phyloP scores from a whole-genome alignment of 352 stramenopile genomes.

The Bremia lactucae region DNA sequence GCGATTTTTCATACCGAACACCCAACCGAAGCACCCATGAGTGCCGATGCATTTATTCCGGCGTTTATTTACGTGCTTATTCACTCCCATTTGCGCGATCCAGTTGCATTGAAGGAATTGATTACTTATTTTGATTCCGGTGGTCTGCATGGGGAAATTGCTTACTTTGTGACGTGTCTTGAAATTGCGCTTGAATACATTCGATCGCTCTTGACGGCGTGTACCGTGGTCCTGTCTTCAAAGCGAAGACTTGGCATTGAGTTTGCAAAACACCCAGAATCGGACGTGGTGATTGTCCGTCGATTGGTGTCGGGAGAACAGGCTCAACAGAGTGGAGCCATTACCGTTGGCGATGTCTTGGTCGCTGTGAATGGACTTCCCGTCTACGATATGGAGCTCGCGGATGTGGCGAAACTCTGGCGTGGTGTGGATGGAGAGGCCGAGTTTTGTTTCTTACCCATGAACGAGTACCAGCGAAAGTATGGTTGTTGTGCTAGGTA shows the following conservation, averaged over 20 bases:
- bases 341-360: slow-evolving; percentile 59
- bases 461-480: slow-evolving; percentile 60
- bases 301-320: slow-evolving; percentile 44
- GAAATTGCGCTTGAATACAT: slow-evolving; percentile 86
- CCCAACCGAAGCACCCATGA: slow-evolving; percentile 65
- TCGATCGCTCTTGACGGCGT: slow-evolving; percentile 69
- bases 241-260: slow-evolving; percentile 63
- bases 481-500: slow-evolving; percentile 31
- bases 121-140: slow-evolving; percentile 70
- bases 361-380: slow-evolving; percentile 72
- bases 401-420: slow-evolving; percentile 66
- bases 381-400: slow-evolving; percentile 71
- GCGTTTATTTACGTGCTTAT: slow-evolving; percentile 85
- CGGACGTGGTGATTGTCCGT: slow-evolving; percentile 51
- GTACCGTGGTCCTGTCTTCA: slow-evolving; percentile 64
- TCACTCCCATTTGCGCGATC: slow-evolving; percentile 55
- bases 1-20: slow-evolving; percentile 61
- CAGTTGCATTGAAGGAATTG: slow-evolving; percentile 65
- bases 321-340: slow-evolving; percentile 44
- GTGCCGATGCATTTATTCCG: slow-evolving; percentile 77
- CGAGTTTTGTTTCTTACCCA: slow-evolving; percentile 70
- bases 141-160: slow-evolving; percentile 58
- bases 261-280: slow-evolving; percentile 43
- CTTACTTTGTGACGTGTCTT: slow-evolving; percentile 82
- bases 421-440: slow-evolving; percentile 54